Evolutionary conservation across 768 basidiomycete genomes (phyloP).

Genomic region (Hirschioporus abietinus): DNA sequence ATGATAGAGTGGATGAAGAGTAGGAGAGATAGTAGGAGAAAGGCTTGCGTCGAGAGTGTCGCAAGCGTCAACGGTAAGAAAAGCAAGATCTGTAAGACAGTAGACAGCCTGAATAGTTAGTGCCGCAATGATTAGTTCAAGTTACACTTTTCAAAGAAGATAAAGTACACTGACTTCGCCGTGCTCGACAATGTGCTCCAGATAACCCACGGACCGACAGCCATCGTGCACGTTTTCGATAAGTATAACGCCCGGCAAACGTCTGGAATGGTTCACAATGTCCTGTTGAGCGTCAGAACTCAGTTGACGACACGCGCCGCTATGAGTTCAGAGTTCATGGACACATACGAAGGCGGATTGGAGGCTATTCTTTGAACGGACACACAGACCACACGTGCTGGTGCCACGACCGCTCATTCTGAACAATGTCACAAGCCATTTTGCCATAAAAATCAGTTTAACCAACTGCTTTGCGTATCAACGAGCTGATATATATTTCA

Average conservation of each 20-base stretch:
- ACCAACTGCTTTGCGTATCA: too few species aligned
- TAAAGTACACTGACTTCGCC: slow-evolving; percentile 40
- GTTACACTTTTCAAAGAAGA: background rate
- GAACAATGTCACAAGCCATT: too few species aligned
- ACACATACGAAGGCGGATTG: background rate
- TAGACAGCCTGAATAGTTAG: slow-evolving; percentile 40
- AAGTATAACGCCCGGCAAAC: background rate
- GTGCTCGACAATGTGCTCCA: slow-evolving; percentile 63
- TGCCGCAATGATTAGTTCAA: slow-evolving; percentile 6
- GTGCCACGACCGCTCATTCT: background rate
- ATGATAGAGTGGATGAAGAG: slow-evolving; percentile 72
- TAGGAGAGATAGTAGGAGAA: slow-evolving; percentile 75
- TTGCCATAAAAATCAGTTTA: too few species aligned
- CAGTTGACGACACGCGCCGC: background rate
- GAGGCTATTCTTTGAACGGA: background rate
- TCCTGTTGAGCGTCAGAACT: background rate
- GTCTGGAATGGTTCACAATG: background rate
- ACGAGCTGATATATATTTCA: background rate
- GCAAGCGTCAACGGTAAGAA: slow-evolving; percentile 82
- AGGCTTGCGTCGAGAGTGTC: slow-evolving; percentile 74
- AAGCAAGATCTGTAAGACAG: slow-evolving; percentile 73
- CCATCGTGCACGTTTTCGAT: background rate
- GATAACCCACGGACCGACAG: slow-evolving; percentile 55
- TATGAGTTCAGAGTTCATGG: background rate
- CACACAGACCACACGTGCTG: background rate